phyloP scores from a whole-genome alignment of 768 basidiomycete genomes.

The Amyloporia xantha region DNA sequence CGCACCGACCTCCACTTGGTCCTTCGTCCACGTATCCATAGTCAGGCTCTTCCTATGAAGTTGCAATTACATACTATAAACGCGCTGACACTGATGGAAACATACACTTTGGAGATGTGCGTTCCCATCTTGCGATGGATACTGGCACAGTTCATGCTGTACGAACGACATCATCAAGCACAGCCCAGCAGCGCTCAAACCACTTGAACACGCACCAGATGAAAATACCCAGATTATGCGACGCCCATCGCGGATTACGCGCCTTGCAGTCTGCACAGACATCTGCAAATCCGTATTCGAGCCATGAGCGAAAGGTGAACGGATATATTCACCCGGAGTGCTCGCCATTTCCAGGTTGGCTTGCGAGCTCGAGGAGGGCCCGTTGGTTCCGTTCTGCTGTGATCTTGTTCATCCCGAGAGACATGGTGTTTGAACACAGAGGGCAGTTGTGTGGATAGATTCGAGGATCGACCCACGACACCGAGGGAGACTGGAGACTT shows the following conservation, averaged over 20 bases:
- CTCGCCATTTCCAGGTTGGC: conserved; percentile 77
- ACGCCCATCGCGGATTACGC: conserved; percentile 85
- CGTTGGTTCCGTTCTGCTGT: conserved; percentile 60
- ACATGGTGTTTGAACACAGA: no score
- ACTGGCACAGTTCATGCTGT: conserved; percentile 85
- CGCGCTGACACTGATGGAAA: background rate
- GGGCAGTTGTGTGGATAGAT: no score
- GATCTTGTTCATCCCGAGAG: conserved; percentile 59
- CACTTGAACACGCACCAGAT: conserved; percentile 71
- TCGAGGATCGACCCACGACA: no score
- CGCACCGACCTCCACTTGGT: conserved; percentile 73
- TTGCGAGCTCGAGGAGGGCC: conserved; percentile 58
- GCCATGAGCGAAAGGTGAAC: background rate
- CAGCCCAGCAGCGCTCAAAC: no score
- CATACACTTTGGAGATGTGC: conserved; percentile 89
- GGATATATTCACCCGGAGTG: conserved; percentile 1
- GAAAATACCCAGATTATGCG: conserved; percentile 83
- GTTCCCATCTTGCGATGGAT: conserved; percentile 94
- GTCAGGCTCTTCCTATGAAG: conserved; percentile 76
- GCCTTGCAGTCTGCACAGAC: conserved; percentile 89
- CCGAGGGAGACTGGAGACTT: no score
- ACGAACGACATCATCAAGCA: conserved; percentile 1
- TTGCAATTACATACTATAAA: background rate
- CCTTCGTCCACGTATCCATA: conserved; percentile 81
- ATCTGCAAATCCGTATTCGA: conserved; percentile 40